Base-by-base conservation (phyloP, 169 alveolate genomes). In the Eimeria necatrix region DNA sequence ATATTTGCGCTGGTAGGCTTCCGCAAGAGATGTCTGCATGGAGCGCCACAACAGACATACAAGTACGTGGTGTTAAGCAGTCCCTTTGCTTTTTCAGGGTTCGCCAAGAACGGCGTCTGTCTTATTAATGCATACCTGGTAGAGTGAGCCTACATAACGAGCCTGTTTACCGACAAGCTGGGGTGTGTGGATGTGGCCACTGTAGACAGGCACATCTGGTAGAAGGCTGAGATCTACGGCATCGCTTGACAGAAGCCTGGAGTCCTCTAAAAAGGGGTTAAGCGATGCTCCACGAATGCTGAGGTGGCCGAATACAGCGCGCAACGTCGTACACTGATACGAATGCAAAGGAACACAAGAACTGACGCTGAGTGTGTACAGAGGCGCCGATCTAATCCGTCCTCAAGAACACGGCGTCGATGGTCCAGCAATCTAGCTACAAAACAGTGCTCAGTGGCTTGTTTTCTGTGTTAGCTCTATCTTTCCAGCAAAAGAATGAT, bases 291-390 rank as follows among this genome's bases (percentile, higher is more conserved):
- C 93, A 59, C 93, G 93, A 59, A 85, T 52, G 51, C 83, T 85
- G 51, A 85, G 61, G 68, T 85, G 93, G 26, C 93, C 93, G 52
- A 85, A 85, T n/a, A 85, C 64, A n/a, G 93, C 93, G 81, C 93
- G 93, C 20, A 85, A 80, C n/a, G 93, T 85, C 61, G 59, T 59
- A 49, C 93, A 85, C 93, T 85, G 93, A 41, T 20, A 85, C 41
- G 41, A 32, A 32, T 32, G 41, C 41, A 32, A 32, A 32, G 41
- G 41, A 32, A 32, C 41, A 32, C 41, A 32, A 32, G 41, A 32
- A 32, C 41, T 32, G 41, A 32, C 41, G 41, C 41, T 32, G 41
- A 2, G 41, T 32, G 41, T 32, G 41, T 32, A 32, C 41, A 32
- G 2, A 32, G 41, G 41, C 41, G 41, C 41, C 41, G 41, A 32